Conservation (phyloP, 352 stramenopile genomes). For the Pythium insidiosum region DNA sequence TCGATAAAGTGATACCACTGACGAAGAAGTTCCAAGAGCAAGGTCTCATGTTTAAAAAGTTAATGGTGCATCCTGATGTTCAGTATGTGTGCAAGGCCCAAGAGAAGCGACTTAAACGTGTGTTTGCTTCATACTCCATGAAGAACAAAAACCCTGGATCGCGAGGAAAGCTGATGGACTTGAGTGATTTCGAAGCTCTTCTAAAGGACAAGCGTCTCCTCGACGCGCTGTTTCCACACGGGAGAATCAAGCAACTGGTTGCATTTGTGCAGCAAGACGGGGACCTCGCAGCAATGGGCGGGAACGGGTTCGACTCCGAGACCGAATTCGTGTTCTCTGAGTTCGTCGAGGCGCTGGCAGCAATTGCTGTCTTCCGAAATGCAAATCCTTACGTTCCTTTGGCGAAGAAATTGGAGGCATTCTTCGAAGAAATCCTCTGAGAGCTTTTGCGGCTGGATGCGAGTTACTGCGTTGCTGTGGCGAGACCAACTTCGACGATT, state of each 20-base stretch:
- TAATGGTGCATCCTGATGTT: slow-evolving; percentile 73
- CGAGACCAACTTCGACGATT: slow-evolving; percentile 71
- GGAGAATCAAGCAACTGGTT: slow-evolving; percentile 72
- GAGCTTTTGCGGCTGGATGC: slow-evolving; percentile 3
- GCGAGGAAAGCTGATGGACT: slow-evolving; percentile 62
- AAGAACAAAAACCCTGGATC: slow-evolving; percentile 66
- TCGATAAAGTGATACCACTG: slow-evolving; percentile 57
- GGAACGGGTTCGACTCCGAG: slow-evolving; percentile 41
- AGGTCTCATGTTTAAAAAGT: slow-evolving; percentile 78
- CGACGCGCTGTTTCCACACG: slow-evolving; percentile 63
- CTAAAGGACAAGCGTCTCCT: slow-evolving; percentile 64
- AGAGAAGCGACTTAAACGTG: slow-evolving; percentile 71
- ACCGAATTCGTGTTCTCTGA: slow-evolving; percentile 77
- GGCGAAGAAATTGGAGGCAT: slow-evolving; percentile 65
- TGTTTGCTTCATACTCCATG: slow-evolving; percentile 66
- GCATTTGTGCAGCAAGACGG: slow-evolving; percentile 71
- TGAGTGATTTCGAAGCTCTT: slow-evolving; percentile 60
- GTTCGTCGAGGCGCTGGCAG: slow-evolving; percentile 64
- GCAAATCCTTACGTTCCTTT: slow-evolving; percentile 72
- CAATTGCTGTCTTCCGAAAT: slow-evolving; percentile 68
- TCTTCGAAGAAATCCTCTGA: slow-evolving; percentile 74
- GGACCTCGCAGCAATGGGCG: slow-evolving; percentile 32
- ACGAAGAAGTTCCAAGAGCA: slow-evolving; percentile 76
- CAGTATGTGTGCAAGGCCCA: slow-evolving; percentile 67
- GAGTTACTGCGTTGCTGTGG: too few relatives aligned